Base-by-base conservation (phyloP, 805 yeast species). In the Candida methanosorbosa region DNA sequence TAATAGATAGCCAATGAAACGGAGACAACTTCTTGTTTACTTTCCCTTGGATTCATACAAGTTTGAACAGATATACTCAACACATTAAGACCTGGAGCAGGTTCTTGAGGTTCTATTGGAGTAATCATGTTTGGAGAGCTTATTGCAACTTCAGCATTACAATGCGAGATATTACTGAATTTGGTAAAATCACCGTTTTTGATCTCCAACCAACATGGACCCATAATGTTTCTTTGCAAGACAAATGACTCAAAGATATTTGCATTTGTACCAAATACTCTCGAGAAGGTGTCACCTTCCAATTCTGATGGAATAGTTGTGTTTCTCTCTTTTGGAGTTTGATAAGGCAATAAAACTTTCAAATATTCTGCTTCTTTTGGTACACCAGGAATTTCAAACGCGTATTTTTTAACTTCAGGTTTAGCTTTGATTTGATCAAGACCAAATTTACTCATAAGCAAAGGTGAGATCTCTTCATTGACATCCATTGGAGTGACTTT, bases 191-290 rank as follows among this genome's bases (percentile, higher is more conserved):
- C 77, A 32, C 79, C 81, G 33, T 72, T 68, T 29, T 68, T 64
- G 34, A 92, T 66, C 32, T 81, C 81, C 34, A 92, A 63, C 98
- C 98, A 92, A 55, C 97, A 87, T 3, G 98, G 98, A 9, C 98
- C 98, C 96, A 86, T 88, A 30, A 92, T 69, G 45, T 81, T 78
- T 46, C 83, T 69, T 54, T 80, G 85, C 18, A 88, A 48, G 9
- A 86, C 92, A 57, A 92, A 86, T 11, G 84, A 69, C 62, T 92
- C 98, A 54, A 92, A 87, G 18, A 84, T 64, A 36, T 70, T 69
- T 3, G 92, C 57, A 39, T 67, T 73, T 3, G 84, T 67, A 33
- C 97, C 97, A 61, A 87, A 86, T 2, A 86, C 84, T 38, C 74
- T 81, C 9, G 68, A 61, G 51, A 83, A 87, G 0, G 94, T 82